Percentiles rank a stretch among this genome's conserved stretches.
These are phyloP conservation scores for Myxozyma nipponensis DNA, from an alignment of 805 yeast species.

Conservation along the genomic window DNA sequence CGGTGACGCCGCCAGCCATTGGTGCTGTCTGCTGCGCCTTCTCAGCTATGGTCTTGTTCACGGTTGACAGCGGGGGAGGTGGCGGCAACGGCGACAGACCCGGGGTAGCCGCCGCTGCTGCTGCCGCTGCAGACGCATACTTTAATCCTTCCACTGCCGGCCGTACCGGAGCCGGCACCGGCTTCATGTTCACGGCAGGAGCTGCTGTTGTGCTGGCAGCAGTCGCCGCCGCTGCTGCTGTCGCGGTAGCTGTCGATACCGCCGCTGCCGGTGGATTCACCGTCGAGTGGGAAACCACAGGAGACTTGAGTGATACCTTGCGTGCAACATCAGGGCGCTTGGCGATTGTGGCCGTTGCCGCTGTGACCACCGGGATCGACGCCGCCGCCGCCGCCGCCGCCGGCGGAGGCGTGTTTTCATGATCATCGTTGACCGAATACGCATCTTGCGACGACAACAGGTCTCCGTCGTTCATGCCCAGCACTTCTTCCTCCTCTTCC, in stretches of 20 bases:
- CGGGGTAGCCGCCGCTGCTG: constrained; percentile 33
- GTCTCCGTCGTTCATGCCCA: constrained; percentile 35
- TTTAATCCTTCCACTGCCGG: constrained; percentile 51
- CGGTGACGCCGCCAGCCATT: constrained; percentile 13
- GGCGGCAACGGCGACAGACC: constrained; percentile 29
- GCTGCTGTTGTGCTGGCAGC: constrained; percentile 6
- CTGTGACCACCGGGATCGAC: constrained; percentile 7
- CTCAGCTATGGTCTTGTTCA: constrained; percentile 22
- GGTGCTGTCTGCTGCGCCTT: constrained; percentile 27
- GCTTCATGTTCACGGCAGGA: constrained; percentile 37
- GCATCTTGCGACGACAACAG: constrained; percentile 20
- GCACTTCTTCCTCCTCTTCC: constrained; percentile 49
- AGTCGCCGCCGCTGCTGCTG: constrained; percentile 26
- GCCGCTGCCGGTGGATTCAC: constrained; percentile 24
- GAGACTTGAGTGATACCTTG: constrained; percentile 17
- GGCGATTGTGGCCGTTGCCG: constrained; percentile 30
- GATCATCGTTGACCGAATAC: constrained; percentile 25
- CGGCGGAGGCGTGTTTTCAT: constrained; percentile 23
- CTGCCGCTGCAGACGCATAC: constrained; percentile 40
- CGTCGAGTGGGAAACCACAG: constrained; percentile 27
- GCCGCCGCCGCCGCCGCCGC: neutral
- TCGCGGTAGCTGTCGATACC: constrained; percentile 21
- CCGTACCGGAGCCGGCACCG: constrained; percentile 52
- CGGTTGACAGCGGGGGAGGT: constrained; percentile 28
- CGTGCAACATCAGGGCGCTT: constrained; percentile 7